Base-by-base conservation (phyloP, 148 eudicot species). In the Camellia japonica region DNA sequence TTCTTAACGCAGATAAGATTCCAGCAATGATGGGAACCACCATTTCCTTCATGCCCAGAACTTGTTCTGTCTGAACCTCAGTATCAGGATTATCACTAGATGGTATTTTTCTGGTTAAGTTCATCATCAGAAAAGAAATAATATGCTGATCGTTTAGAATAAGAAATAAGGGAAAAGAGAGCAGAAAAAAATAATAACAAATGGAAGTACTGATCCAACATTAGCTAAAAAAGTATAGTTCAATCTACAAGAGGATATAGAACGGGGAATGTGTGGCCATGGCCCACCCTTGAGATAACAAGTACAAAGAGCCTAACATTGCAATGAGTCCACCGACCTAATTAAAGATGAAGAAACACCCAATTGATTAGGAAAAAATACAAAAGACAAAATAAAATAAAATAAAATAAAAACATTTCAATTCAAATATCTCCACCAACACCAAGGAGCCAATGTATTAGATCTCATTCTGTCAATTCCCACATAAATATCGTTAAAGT, bases 201-300 rank as follows among this genome's bases (percentile, higher is more conserved):
- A 30, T 30, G 38, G 16, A 64, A 73, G 12, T 76, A 68, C 54
- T 41, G 54, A 23, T 51, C n/a, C 51, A 75, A 76, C 54, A 73
- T 14, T 70, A 68, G 49, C 60, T 78, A 1, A 23, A 64, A 67
- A 52, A 44, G 52, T 44, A 41, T 30, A 75, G 9, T 58, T 69
- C 19, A 62, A 71, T 38, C 10, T 10, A 42, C n/a, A 59, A 82
- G 71, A 96, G 99, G 99, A 96, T 96, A 96, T 96, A 81, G 47
- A 96, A 87, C 58, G 99, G 98, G 58, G 94, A 92, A 87, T 85
- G 74, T 74, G 99, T 83, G 65, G 93, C 94, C 83, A 78, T 92
- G 82, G 99, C 92, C 99, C 99, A 96, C 81, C 99, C 99, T 86
- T 89, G 91, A 78, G 99, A 93, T 76, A 95, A 82, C 79, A 95